phyloP scores from a whole-genome alignment of 2,329 filamentous ascomycete species.

The Dendryphion nanum region DNA sequence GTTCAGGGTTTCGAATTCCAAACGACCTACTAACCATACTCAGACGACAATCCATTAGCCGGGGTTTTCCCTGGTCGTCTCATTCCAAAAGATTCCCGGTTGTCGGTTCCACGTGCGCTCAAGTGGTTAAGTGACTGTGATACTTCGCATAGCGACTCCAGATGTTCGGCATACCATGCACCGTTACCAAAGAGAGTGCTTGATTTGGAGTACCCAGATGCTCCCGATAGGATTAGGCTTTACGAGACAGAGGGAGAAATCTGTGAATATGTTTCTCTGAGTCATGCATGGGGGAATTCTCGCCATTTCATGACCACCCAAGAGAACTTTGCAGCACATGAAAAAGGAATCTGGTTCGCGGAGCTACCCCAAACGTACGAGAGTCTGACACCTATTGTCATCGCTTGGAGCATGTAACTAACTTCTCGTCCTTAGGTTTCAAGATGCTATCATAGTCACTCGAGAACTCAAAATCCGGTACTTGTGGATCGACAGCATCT shows the following conservation, averaged over 20 bases:
- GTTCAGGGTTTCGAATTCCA: background rate
- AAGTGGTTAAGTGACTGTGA: background rate
- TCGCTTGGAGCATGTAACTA: slow-evolving; percentile 13
- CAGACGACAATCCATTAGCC: background rate
- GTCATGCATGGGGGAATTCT: slow-evolving; percentile 12
- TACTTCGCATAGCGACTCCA: background rate
- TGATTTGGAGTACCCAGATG: background rate
- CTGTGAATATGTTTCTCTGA: slow-evolving; percentile 10
- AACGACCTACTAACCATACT: background rate
- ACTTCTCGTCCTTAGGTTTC: no score
- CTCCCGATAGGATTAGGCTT: slow-evolving; percentile 1
- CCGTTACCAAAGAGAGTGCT: background rate
- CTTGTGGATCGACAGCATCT: slow-evolving; percentile 30
- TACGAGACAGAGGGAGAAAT: slow-evolving; percentile 2
- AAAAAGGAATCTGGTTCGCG: slow-evolving; percentile 1
- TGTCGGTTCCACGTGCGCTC: background rate
- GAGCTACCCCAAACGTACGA: slow-evolving; percentile 15
- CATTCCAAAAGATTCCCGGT: background rate
- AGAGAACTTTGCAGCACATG: slow-evolving; percentile 3
- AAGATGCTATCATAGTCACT: slow-evolving; percentile 18
- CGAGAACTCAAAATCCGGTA: slow-evolving; percentile 13
- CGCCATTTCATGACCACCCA: slow-evolving; percentile 7
- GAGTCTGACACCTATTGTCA: no score
- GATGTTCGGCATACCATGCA: background rate
- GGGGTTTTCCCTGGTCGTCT: background rate